phyloP scores from a whole-genome alignment of 2,329 filamentous ascomycete genomes.

The Podosphaera fusca region DNA sequence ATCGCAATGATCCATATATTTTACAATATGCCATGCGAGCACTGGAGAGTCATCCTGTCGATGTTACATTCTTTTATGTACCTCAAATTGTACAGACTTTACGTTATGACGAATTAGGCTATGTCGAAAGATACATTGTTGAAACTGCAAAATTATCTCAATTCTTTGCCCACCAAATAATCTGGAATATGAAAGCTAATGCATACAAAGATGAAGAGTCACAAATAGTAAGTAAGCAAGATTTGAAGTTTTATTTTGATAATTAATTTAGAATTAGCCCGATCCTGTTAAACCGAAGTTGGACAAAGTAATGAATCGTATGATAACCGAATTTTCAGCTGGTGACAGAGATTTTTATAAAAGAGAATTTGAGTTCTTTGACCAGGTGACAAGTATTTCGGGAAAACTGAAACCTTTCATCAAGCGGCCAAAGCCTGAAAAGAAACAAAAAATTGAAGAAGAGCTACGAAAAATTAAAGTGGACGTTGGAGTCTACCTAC shows the following conservation, averaged over 20 bases:
- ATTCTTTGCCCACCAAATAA: slow-evolving; percentile 94
- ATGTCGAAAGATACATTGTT: slow-evolving; percentile 87
- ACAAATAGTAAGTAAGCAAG: slow-evolving; percentile 36
- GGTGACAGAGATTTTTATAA: slow-evolving; percentile 75
- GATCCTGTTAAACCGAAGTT: slow-evolving; percentile 84
- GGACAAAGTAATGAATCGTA: slow-evolving; percentile 66
- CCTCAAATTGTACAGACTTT: slow-evolving; percentile 93
- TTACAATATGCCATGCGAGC: slow-evolving; percentile 94
- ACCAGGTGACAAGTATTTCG: slow-evolving; percentile 84
- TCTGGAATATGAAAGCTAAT: slow-evolving; percentile 99
- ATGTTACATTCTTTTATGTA: slow-evolving; percentile 96
- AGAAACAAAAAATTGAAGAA: slow-evolving; percentile 98
- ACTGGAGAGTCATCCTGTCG: slow-evolving; percentile 81
- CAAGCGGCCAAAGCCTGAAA: slow-evolving; percentile 78
- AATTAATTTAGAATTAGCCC: slow-evolving; percentile 26
- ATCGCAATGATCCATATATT: slow-evolving; percentile 75
- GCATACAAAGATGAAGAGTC: slow-evolving; percentile 94
- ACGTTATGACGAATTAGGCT: slow-evolving; percentile 78
- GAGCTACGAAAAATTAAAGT: slow-evolving; percentile 94
- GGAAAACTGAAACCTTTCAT: slow-evolving; percentile 89
- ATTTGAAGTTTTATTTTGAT: slow-evolving; percentile 2
- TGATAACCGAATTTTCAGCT: slow-evolving; percentile 60
- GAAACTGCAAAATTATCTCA: slow-evolving; percentile 97
- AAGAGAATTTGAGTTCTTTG: slow-evolving; percentile 92
- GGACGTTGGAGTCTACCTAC: slow-evolving; percentile 89